phyloP scores from a whole-genome alignment of 352 stramenopile genomes.

The Phytophthora pinifolia region DNA sequence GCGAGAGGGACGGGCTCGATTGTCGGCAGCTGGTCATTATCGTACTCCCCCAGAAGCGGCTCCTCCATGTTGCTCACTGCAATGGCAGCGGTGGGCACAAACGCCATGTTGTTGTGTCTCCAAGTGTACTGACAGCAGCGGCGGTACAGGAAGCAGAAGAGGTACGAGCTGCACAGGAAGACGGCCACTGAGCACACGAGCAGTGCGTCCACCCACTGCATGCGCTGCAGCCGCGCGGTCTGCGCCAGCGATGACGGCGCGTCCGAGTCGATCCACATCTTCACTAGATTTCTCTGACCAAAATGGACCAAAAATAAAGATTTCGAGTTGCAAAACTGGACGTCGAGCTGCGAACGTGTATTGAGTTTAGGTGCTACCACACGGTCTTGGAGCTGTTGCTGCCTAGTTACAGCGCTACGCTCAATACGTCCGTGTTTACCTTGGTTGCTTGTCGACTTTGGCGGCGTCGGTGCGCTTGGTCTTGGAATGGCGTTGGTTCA shows the following conservation, averaged over 20 bases:
- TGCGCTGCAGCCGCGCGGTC: conserved; percentile 21
- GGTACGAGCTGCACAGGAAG: conserved; percentile 51
- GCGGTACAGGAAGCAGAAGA: conserved; percentile 57
- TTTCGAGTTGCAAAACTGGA: no score
- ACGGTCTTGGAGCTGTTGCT: no score
- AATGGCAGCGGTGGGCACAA: conserved; percentile 28
- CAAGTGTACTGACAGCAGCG: conserved; percentile 24
- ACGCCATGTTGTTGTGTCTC: conserved; percentile 18
- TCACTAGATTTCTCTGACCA: conserved; percentile 13
- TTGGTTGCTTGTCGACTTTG: no score
- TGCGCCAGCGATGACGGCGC: conserved; percentile 14
- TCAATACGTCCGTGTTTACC: no score
- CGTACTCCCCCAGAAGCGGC: conserved; percentile 47
- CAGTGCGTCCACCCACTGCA: conserved; percentile 38
- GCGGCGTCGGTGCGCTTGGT: no score
- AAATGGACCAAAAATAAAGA: no score
- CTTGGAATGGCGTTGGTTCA: no score
- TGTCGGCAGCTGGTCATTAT: conserved; percentile 39
- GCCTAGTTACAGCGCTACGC: no score
- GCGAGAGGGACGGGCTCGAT: conserved; percentile 43
- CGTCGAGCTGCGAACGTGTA: no score
- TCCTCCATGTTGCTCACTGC: conserved; percentile 68
- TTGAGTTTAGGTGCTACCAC: no score
- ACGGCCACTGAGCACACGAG: conserved; percentile 42
- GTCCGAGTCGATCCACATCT: conserved; percentile 23